phyloP scores from a whole-genome alignment of 2,329 filamentous ascomycete genomes.

The Pestalotiopsis sp. region DNA sequence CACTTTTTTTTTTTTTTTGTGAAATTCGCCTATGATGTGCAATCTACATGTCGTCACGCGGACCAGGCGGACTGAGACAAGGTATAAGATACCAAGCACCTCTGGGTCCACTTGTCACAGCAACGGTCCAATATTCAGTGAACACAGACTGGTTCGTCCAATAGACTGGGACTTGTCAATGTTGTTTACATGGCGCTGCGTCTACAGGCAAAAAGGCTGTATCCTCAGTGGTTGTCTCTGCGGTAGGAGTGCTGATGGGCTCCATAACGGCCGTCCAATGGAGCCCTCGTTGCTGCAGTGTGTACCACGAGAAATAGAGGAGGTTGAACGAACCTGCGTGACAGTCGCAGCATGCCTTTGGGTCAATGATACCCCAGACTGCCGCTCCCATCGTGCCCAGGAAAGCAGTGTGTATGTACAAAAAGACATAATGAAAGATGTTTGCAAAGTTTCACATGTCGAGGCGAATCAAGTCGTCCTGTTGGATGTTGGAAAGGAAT shows the following conservation, averaged over 20 bases:
- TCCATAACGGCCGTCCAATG: constrained; percentile 11
- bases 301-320: constrained; percentile 3
- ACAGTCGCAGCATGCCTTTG: neutral
- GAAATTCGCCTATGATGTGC: constrained; percentile 29
- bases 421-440: neutral
- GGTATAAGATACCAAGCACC: constrained; percentile 9
- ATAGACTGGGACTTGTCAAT: constrained; percentile 3
- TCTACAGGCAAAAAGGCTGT: constrained; percentile 5
- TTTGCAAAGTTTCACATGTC: neutral
- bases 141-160: constrained; percentile 13
- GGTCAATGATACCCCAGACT: neutral
- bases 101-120: constrained; percentile 9
- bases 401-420: neutral
- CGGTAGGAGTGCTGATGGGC: constrained; percentile 3
- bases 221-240: constrained; percentile 10
- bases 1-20: constrained; percentile 23
- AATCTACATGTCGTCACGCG: neutral
- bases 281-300: constrained; percentile 2
- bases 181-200: constrained; percentile 13
- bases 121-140: constrained; percentile 7
- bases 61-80: neutral
- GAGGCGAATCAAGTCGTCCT: neutral
- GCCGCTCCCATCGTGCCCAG: neutral
- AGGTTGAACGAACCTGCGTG: constrained; percentile 5
- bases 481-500: neutral